A percentile compares a stretch with the other conserved stretches of the same genome.
Conservation (phyloP, 768 basidiomycete genomes). For the Dioszegia hungarica region DNA sequence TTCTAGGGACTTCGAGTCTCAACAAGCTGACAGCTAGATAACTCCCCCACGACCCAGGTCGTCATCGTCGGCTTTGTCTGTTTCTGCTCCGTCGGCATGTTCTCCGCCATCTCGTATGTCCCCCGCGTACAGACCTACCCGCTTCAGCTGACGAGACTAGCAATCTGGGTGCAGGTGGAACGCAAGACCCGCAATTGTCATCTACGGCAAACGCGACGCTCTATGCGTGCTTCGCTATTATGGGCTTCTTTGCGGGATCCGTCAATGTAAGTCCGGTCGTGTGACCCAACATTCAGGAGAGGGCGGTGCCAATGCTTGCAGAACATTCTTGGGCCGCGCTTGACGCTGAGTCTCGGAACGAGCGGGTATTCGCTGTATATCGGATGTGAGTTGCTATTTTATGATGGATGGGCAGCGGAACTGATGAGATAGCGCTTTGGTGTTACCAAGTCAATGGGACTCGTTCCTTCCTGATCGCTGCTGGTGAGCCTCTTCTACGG, state of each 20-base stretch:
- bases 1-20: neutral
- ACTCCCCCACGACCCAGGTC: constrained; percentile 27
- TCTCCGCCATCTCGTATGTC: constrained; percentile 17
- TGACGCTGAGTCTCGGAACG: constrained; percentile 70
- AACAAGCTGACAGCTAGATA: constrained; percentile 21
- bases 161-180: constrained; percentile 42
- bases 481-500: too few species aligned
- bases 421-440: constrained; percentile 7
- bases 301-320: neutral
- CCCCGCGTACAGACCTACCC: neutral
- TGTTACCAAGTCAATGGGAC: constrained; percentile 51
- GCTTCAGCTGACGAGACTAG: neutral
- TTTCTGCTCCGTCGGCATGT: constrained; percentile 38
- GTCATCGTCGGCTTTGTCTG: constrained; percentile 30
- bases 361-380: constrained; percentile 67
- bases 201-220: constrained; percentile 53
- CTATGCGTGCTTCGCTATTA: constrained; percentile 53
- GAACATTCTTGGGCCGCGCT: constrained; percentile 69
- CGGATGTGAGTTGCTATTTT: neutral
- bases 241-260: constrained; percentile 52
- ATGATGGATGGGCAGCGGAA: neutral
- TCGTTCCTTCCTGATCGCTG: constrained; percentile 54
- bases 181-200: constrained; percentile 50
- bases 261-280: constrained; percentile 44
- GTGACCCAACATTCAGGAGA: neutral